A percentile compares a stretch with the other conserved stretches of the same genome.
These are phyloP conservation scores for Solanum okadae DNA, from an alignment of 257 asterid genomes.

Conservation along the genomic window DNA sequence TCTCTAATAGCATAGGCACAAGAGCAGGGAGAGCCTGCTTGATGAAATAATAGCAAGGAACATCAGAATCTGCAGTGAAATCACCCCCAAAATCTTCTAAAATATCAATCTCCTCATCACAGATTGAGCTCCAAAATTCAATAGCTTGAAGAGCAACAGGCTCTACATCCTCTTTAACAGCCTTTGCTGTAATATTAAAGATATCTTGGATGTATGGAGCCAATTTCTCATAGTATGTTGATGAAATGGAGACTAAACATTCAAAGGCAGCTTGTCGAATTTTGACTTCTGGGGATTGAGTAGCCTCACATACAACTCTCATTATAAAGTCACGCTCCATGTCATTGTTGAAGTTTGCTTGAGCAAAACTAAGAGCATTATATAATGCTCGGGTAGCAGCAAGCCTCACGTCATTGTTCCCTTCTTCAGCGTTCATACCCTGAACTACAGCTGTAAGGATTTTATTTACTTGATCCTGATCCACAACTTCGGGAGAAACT, in stretches of 20 bases:
- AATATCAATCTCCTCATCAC: constrained; percentile 78
- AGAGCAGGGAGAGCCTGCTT: constrained; percentile 79
- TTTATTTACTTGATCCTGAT: constrained; percentile 79
- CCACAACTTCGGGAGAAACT: constrained; percentile 65
- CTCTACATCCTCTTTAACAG: constrained; percentile 64
- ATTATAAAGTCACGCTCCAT: constrained; percentile 76
- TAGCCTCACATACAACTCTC: constrained; percentile 86
- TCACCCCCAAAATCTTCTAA: constrained; percentile 68
- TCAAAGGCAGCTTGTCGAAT: constrained; percentile 81
- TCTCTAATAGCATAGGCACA: constrained; percentile 65
- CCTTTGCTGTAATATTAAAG: constrained; percentile 65
- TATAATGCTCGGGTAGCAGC: constrained; percentile 70
- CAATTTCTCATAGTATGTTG: constrained; percentile 66
- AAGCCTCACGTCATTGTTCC: constrained; percentile 58
- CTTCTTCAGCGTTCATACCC: constrained; percentile 74
- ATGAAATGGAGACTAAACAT: constrained; percentile 71
- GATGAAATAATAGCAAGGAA: constrained; percentile 62
- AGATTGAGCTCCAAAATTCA: constrained; percentile 74
- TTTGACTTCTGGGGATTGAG: constrained; percentile 65
- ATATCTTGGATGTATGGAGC: constrained; percentile 69
- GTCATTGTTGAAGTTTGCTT: constrained; percentile 71
- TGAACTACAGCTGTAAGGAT: constrained; percentile 81
- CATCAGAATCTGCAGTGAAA: constrained; percentile 64
- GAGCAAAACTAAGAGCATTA: constrained; percentile 81
- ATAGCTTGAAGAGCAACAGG: constrained; percentile 81